Percentiles rank a stretch among this genome's conserved stretches.
These are phyloP conservation scores for Sphagnum magellanicum DNA, from an alignment of 228 moss, liverwort and hornwort genomes.

Conservation along the genomic window DNA sequence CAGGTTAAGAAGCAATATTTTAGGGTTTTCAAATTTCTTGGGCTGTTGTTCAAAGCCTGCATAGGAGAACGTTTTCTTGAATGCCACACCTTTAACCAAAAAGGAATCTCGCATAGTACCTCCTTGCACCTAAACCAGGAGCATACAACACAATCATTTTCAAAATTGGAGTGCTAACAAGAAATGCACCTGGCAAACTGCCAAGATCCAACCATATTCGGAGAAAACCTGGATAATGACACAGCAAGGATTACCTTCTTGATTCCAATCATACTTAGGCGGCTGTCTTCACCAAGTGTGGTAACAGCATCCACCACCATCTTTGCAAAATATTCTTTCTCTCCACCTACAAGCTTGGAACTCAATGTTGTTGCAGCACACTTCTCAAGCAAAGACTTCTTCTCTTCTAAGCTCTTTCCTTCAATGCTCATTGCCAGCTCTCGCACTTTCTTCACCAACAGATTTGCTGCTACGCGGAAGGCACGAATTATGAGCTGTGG, in stretches of 20 bases:
- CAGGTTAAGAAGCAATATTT: slow-evolving; percentile 79
- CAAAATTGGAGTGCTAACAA: neutral
- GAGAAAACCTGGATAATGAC: too few relatives aligned
- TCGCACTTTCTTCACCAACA: slow-evolving; percentile 77
- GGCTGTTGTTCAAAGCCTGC: slow-evolving; percentile 98
- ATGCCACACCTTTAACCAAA: slow-evolving; percentile 89
- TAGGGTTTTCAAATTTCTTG: slow-evolving; percentile 66
- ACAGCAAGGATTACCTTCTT: slow-evolving; percentile 53
- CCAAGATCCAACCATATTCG: too few relatives aligned
- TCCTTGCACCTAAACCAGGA: slow-evolving; percentile 65
- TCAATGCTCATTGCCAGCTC: slow-evolving; percentile 90
- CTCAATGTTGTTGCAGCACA: slow-evolving; percentile 93
- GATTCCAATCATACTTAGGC: slow-evolving; percentile 88
- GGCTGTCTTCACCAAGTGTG: slow-evolving; percentile 76
- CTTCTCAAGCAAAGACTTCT: slow-evolving; percentile 83
- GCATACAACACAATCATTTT: neutral
- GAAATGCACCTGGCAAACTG: too few relatives aligned
- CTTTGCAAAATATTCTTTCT: slow-evolving; percentile 93
- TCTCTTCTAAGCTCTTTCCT: slow-evolving; percentile 84
- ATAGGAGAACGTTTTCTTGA: slow-evolving; percentile 97
- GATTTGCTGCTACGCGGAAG: slow-evolving; percentile 65
- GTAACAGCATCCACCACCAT: slow-evolving; percentile 98
- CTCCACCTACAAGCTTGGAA: slow-evolving; percentile 96
- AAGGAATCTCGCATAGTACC: slow-evolving; percentile 99
- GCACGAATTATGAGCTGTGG: slow-evolving; percentile 89